These are phyloP conservation scores for Backusella tuberculispora DNA, from an alignment of 192 early-diverging fungal genomes.

Conservation along the genomic window DNA sequence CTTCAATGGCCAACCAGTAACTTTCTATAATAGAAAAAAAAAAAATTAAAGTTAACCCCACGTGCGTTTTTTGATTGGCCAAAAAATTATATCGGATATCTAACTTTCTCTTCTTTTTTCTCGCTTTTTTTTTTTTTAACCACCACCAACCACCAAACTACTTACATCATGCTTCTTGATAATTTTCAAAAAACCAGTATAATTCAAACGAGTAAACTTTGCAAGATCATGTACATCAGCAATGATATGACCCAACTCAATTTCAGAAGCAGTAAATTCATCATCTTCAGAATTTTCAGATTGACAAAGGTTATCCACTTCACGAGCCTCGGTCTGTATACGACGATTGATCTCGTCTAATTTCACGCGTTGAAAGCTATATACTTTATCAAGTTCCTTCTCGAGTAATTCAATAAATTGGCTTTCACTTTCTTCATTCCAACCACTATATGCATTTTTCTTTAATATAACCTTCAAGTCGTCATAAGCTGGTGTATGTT, in stretches of 20 bases:
- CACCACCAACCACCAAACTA: too few relatives aligned
- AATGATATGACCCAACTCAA: slow-evolving; percentile 76
- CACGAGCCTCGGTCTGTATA: slow-evolving; percentile 67
- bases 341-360: slow-evolving; percentile 74
- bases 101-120: neutral
- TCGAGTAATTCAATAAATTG: slow-evolving; percentile 86
- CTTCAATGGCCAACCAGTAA: slow-evolving; percentile 84
- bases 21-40: slow-evolving; percentile 62
- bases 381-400: slow-evolving; percentile 91
- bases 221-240: slow-evolving; percentile 84
- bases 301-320: slow-evolving; percentile 59
- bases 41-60: slow-evolving; percentile 14
- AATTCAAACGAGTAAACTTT: slow-evolving; percentile 84
- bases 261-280: slow-evolving; percentile 68
- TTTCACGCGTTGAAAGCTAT: slow-evolving; percentile 76
- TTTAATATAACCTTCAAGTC: slow-evolving; percentile 88
- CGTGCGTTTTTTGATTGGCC: slow-evolving; percentile 37
- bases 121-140: neutral
- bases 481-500: slow-evolving; percentile 60
- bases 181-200: slow-evolving; percentile 89
- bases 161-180: slow-evolving; percentile 97
- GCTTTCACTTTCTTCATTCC: slow-evolving; percentile 85
- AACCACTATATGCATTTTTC: slow-evolving; percentile 54
- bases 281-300: slow-evolving; percentile 53
- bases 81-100: neutral